Conservation (phyloP, 257 asterid species). For the Solanum peruvianum region DNA sequence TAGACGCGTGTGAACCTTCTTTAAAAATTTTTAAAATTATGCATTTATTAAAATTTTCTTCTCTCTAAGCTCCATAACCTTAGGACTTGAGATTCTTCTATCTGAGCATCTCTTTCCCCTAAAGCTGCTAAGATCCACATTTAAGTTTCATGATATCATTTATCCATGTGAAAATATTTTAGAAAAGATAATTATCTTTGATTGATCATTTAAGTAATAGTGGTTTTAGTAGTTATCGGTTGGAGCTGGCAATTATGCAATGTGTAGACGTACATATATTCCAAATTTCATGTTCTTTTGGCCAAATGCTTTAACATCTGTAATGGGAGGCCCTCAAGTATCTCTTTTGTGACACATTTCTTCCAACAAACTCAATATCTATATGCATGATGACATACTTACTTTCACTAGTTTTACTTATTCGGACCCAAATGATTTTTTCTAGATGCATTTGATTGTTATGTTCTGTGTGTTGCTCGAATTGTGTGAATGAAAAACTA, state of each 20-base stretch:
- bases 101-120: too few relatives aligned
- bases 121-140: too few relatives aligned
- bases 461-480: background rate
- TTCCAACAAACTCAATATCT: background rate
- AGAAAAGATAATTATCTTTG: too few relatives aligned
- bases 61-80: too few relatives aligned
- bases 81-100: too few relatives aligned
- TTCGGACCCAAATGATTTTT: background rate
- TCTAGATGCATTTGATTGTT: background rate
- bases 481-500: background rate
- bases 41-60: too few relatives aligned
- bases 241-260: conserved; percentile 96
- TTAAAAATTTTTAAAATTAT: too few relatives aligned
- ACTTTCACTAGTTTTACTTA: background rate
- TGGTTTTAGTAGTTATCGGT: conserved; percentile 37
- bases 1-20: too few relatives aligned
- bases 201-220: too few relatives aligned
- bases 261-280: conserved; percentile 99
- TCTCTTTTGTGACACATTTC: background rate
- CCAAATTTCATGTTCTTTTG: conserved; percentile 89
- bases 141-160: too few relatives aligned
- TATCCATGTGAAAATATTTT: too few relatives aligned
- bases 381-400: background rate
- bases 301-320: conserved; percentile 95
- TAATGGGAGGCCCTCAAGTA: conserved; percentile 99